Base-by-base conservation (phyloP, 2,329 filamentous ascomycete genomes). In the Zasmidium citrigriseum region DNA sequence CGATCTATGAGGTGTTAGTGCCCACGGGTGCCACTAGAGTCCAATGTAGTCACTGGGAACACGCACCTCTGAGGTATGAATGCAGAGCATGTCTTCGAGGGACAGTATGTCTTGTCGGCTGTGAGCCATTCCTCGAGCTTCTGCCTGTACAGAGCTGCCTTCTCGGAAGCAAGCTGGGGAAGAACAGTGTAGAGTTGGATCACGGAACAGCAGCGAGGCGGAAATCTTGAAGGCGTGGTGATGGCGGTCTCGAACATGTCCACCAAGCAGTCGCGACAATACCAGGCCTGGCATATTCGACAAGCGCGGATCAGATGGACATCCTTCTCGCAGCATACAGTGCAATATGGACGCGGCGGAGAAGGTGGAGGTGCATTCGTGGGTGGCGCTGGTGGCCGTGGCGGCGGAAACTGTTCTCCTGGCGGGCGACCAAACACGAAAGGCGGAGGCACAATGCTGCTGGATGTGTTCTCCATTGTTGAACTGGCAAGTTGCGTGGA, bases 91-190 rank as follows among this genome's bases (percentile, higher is more conserved):
- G 68, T 74, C 10, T 75, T 73, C 9, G 77, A 64, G 3, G 81
- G 80, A 58, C 81, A 83, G 63, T 82, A 83, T 5, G 78, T 64
- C 7, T 78, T 78, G 23, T 78, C 70, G 2, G 68, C 62, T 2
- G 79, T 79, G 34, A 69, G 68, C 73, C 77, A 80, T 64, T 83
- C 80, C 47, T 83, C 80, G 53, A 78, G 77, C 58, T 77, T 81
- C 10, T 64, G 61, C 48, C 75, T 73, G 65, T 76, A 83, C 2
- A 64, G 61, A 12, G 67, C 64, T 1, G 72, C 64, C 53, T 80
- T 75, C 4, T 72, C 69, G 4, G 64, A 14, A 0, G 72, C 70
- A 24, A 82, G 66, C 47, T 72, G 64, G 1, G 69, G 67, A 4
- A 70, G 66, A 3, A 73, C 73, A 24, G 75, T 64, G 22, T 77